Evolutionary conservation across 352 stramenopile species (phyloP).

Genomic region (Pythium utonaiense): DNA sequence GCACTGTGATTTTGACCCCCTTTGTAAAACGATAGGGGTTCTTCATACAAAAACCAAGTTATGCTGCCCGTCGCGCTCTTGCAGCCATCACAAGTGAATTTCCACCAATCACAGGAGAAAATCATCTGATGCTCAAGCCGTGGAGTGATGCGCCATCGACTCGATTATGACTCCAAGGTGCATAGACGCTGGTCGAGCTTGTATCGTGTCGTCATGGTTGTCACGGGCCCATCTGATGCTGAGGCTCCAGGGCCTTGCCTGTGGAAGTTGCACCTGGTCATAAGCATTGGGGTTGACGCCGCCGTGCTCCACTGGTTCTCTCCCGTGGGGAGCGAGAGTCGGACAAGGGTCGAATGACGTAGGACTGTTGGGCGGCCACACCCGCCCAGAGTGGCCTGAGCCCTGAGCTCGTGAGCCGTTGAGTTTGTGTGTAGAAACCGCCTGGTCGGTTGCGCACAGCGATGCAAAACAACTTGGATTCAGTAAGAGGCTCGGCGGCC

Average conservation of each 20-base stretch:
- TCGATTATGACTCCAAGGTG: neutral
- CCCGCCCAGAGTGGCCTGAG: neutral
- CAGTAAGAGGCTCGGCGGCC: neutral
- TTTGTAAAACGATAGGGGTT: neutral
- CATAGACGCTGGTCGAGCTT: neutral
- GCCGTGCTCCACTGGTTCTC: neutral
- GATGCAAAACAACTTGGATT: neutral
- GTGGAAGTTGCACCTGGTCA: neutral
- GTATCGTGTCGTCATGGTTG: slow-evolving; percentile 1
- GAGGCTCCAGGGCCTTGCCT: neutral
- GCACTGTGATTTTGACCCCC: neutral
- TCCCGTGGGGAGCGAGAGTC: neutral
- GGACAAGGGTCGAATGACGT: neutral
- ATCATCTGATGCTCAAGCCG: neutral
- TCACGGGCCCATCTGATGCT: neutral
- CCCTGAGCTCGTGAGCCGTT: no score
- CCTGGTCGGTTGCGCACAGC: neutral
- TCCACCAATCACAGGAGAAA: neutral
- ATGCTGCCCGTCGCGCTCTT: neutral
- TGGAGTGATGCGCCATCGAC: neutral
- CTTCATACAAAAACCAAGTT: neutral
- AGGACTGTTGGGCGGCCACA: neutral
- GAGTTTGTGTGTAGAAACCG: neutral
- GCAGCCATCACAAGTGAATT: neutral
- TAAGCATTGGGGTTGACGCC: neutral